Evolutionary conservation across 2,329 filamentous ascomycete genomes (phyloP).

Genomic region (Coniosporium tulheliwenetii): DNA sequence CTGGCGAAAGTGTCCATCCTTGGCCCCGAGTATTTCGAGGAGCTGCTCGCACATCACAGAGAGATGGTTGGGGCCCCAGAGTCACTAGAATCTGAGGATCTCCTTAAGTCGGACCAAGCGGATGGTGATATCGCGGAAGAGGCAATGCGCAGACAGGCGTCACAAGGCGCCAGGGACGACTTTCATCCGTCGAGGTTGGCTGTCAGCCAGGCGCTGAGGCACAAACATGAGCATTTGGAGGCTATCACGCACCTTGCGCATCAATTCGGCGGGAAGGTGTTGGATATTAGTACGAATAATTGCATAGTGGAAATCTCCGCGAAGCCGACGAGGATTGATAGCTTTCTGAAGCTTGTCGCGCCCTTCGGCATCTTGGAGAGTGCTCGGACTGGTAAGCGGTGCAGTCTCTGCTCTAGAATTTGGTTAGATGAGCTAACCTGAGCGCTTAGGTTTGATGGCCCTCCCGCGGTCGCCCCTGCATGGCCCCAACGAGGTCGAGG

Average conservation of each 20-base stretch:
- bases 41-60: conserved; percentile 85
- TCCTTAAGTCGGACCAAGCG: conserved; percentile 2
- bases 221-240: conserved; percentile 95
- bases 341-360: conserved; percentile 87
- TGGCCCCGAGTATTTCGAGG: conserved; percentile 95
- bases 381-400: conserved; percentile 55
- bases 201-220: conserved; percentile 73
- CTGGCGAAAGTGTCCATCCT: conserved; percentile 94
- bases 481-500: conserved; percentile 52
- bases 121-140: conserved; percentile 15
- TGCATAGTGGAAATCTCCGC: conserved; percentile 96
- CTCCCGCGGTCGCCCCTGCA: conserved; percentile 82
- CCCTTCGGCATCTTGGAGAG: conserved; percentile 96
- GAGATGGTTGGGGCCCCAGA: conserved; percentile 52
- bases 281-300: conserved; percentile 96
- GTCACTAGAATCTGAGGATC: conserved; percentile 1
- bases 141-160: conserved; percentile 14
- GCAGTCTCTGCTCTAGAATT: neutral
- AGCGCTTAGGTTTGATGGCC: conserved; percentile 64
- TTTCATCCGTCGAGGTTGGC: conserved; percentile 85
- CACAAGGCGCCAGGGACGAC: conserved; percentile 36
- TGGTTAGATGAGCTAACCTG: conserved; percentile 5
- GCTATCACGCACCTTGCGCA: conserved; percentile 93
- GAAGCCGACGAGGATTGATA: conserved; percentile 87
- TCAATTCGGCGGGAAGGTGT: conserved; percentile 92